Conservation (phyloP, 192 early-diverging fungal genomes). For the Podila epigama region DNA sequence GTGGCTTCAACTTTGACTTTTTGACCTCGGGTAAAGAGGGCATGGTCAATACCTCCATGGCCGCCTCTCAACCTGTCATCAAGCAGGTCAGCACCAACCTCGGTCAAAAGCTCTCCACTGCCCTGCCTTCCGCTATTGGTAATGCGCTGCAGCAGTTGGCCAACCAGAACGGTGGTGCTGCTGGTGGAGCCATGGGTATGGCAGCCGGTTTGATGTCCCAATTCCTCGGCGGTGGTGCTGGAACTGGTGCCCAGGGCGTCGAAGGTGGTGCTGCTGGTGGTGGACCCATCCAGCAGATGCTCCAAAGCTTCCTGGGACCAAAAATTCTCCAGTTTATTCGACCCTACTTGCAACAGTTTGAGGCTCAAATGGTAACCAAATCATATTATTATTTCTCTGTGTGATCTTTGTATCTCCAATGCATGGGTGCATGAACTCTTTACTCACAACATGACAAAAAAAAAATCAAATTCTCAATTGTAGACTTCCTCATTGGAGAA, state of each 20-base stretch:
- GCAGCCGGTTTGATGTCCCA: constrained; percentile 37
- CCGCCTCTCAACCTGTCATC: constrained; percentile 25
- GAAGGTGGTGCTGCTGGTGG: not conserved
- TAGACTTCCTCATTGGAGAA: constrained; percentile 19
- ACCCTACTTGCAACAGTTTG: constrained; percentile 35
- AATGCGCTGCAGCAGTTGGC: constrained; percentile 22
- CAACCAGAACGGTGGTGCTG: constrained; percentile 20
- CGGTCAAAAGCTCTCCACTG: constrained; percentile 16
- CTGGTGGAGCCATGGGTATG: constrained; percentile 21
- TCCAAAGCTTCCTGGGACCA: constrained; percentile 25
- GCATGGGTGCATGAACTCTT: too few species aligned
- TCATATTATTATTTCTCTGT: not conserved
- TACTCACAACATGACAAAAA: too few species aligned
- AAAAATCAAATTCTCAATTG: not conserved
- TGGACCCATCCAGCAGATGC: constrained; percentile 24
- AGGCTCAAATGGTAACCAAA: constrained; percentile 31
- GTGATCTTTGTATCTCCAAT: not conserved
- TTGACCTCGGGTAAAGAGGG: constrained; percentile 30
- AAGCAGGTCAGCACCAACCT: constrained; percentile 43
- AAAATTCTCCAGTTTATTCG: constrained; percentile 24
- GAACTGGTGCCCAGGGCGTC: not conserved
- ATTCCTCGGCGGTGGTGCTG: constrained; percentile 2
- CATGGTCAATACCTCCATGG: constrained; percentile 25
- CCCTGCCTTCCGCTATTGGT: constrained; percentile 17
- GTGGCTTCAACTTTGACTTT: constrained; percentile 40